Evolutionary conservation across 2,329 filamentous ascomycete species (phyloP).

Genomic region (Microdochium bolleyi): DNA sequence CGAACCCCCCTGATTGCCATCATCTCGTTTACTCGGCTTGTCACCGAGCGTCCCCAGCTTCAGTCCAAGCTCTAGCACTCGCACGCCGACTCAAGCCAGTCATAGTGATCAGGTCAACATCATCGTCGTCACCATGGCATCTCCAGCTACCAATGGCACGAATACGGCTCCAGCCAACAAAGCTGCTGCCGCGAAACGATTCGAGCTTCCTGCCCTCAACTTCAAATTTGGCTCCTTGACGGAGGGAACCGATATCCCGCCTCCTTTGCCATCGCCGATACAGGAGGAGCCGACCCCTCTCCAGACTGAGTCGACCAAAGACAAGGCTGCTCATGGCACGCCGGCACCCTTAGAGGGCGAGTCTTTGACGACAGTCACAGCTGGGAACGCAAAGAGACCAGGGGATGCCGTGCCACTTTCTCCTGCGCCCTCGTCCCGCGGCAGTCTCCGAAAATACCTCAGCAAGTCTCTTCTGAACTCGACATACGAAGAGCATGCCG

Average conservation of each 20-base stretch:
- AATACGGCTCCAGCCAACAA: slow-evolving; percentile 2
- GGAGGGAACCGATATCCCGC: slow-evolving; percentile 53
- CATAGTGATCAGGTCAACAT: background rate
- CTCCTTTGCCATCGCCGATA: slow-evolving; percentile 46
- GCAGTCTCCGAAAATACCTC: slow-evolving; percentile 50
- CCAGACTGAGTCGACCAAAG: slow-evolving; percentile 17
- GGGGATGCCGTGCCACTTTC: slow-evolving; percentile 23
- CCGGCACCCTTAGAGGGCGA: background rate
- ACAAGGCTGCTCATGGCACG: background rate
- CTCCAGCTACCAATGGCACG: background rate
- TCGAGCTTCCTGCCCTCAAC: slow-evolving; percentile 50
- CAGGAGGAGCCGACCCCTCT: slow-evolving; percentile 37
- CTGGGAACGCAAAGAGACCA: slow-evolving; percentile 9
- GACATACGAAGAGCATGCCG: slow-evolving; percentile 37
- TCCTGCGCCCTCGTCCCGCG: slow-evolving; percentile 41
- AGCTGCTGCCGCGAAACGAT: slow-evolving; percentile 24
- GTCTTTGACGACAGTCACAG: background rate
- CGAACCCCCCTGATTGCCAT: too few relatives aligned
- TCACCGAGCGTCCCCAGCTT: too few relatives aligned
- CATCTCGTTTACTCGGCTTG: too few relatives aligned
- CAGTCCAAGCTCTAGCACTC: too few relatives aligned
- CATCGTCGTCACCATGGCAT: background rate
- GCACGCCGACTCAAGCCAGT: too few relatives aligned
- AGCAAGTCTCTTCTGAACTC: slow-evolving; percentile 47
- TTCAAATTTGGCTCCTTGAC: slow-evolving; percentile 52